A percentile compares a stretch with the other conserved stretches of the same genome.
These are phyloP conservation scores for Ceratocystis cubensis DNA, from an alignment of 2,329 filamentous ascomycete genomes.

Conservation along the genomic window DNA sequence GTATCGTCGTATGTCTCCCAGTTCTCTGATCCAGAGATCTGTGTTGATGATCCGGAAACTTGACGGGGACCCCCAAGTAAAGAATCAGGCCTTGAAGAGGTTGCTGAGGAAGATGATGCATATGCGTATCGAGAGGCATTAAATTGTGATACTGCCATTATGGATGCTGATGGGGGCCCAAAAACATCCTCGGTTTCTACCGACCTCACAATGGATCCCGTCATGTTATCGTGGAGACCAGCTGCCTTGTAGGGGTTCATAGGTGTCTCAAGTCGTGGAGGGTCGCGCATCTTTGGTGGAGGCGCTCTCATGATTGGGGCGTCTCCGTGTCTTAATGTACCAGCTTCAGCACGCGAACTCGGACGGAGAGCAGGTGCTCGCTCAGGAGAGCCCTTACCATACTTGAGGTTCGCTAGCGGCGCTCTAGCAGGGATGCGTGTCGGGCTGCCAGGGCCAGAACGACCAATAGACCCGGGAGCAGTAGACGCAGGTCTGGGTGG, in stretches of 20 bases:
- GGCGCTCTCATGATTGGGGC: slow-evolving; percentile 51
- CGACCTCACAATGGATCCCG: slow-evolving; percentile 41
- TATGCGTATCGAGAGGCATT: slow-evolving; percentile 32
- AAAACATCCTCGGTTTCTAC: slow-evolving; percentile 69
- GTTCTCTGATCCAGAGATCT: slow-evolving; percentile 76
- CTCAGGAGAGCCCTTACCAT: slow-evolving; percentile 72
- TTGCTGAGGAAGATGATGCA: slow-evolving; percentile 29
- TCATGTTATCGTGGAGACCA: slow-evolving; percentile 28
- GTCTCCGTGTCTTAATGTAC: slow-evolving; percentile 39
- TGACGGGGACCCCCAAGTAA: slow-evolving; percentile 39
- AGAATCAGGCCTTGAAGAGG: slow-evolving; percentile 17
- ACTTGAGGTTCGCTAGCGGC: slow-evolving; percentile 55
- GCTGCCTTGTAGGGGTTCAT: slow-evolving; percentile 34
- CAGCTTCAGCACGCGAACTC: slow-evolving; percentile 30
- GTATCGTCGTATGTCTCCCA: slow-evolving; percentile 94
- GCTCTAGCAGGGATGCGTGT: slow-evolving; percentile 58
- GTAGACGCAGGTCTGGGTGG: slow-evolving; percentile 26
- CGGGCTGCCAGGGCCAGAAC: slow-evolving; percentile 36
- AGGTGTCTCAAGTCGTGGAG: slow-evolving; percentile 40
- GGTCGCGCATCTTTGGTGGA: slow-evolving; percentile 84
- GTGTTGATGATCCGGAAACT: slow-evolving; percentile 49
- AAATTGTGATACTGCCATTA: slow-evolving; percentile 24
- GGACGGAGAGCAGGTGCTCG: slow-evolving; percentile 36
- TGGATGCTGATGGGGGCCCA: slow-evolving; percentile 9
- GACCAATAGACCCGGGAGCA: slow-evolving; percentile 13